These are phyloP conservation scores for Kodamaea alishanica DNA, from an alignment of 1,139 yeast genomes.

Conservation along the genomic window DNA sequence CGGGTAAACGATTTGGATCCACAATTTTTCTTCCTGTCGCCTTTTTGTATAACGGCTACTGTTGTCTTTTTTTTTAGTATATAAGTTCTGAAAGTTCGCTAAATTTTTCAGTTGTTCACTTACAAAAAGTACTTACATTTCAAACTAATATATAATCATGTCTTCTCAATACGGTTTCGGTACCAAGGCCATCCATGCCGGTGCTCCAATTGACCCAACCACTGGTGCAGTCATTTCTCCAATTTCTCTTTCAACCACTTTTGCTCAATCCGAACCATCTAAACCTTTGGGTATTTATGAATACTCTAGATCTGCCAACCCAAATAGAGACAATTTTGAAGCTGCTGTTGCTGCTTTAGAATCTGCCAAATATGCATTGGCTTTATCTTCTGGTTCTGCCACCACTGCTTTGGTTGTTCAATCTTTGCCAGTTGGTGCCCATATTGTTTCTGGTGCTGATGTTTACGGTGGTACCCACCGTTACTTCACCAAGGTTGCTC, in stretches of 20 bases:
- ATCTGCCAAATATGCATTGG: slow-evolving; percentile 72
- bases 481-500: slow-evolving; percentile 83
- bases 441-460: slow-evolving; percentile 79
- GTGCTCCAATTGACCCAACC: slow-evolving; percentile 65
- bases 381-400: slow-evolving; percentile 84
- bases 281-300: slow-evolving; percentile 77
- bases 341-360: slow-evolving; percentile 77
- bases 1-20: no score
- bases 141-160: slow-evolving; percentile 1
- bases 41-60: no score
- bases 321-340: slow-evolving; percentile 83
- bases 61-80: no score
- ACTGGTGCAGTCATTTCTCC: slow-evolving; percentile 91
- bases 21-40: no score
- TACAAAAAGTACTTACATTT: no score
- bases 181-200: slow-evolving; percentile 82
- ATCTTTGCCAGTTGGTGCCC: slow-evolving; percentile 68
- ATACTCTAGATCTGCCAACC: slow-evolving; percentile 85
- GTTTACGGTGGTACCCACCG: slow-evolving; percentile 94
- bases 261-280: slow-evolving; percentile 76
- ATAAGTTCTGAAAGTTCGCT: no score
- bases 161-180: slow-evolving; percentile 49
- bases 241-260: slow-evolving; percentile 80
- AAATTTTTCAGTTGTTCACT: no score
- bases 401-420: slow-evolving; percentile 78